Evolutionary conservation across 73 alveolate species (phyloP), one percentile per base, ranked within the genome.

Genomic region (Paramecium tetraurelia): DNA sequence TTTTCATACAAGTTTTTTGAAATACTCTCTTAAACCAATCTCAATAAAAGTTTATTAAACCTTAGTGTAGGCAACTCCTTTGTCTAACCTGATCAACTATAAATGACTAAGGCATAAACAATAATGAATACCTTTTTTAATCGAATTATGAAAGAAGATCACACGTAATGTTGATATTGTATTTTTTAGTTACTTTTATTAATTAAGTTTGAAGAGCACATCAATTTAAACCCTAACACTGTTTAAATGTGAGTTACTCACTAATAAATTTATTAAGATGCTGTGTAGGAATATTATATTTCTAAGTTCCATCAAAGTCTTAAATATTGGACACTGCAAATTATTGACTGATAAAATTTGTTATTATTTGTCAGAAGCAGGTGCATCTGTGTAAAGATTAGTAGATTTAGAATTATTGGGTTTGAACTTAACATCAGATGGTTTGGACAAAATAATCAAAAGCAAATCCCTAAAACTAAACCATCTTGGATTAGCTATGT

Each of bases 281-380:
- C 35, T 53, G 18, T 53, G 29, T 18, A 53, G 69, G 21, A 53
- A 80, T 44, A 72, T 40, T 5, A 43, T 80, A 20, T 80, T 80
- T 48, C 48, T 80, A 38, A 24, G 75, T 21, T 44, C 90, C 0
- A 40, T 80, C 8, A 27, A 43, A 43, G 24, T 20, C 0, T 22
- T 80, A 80, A 43, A 80, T 80, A 43, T 80, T 9, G 57, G 90
- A 1, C 90, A 80, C 46, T 80, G 90, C 14, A 80, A 80, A 80
- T 41, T 22, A 43, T 14, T 80, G 16, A 46, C 41, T 6, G 90
- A 80, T 29, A 80, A 80, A 48, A 31, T 41, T 10, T 80, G 58
- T 35, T 22, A 75, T 22, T 41, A 75, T 18, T 38, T 75, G 16
- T 38, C 58, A 16, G 87, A 75, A 41, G 87, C 87, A 33, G 35